These are phyloP conservation scores for Sisymbrium irio DNA, from an alignment of 345 rosid genomes.

Conservation along the genomic window DNA sequence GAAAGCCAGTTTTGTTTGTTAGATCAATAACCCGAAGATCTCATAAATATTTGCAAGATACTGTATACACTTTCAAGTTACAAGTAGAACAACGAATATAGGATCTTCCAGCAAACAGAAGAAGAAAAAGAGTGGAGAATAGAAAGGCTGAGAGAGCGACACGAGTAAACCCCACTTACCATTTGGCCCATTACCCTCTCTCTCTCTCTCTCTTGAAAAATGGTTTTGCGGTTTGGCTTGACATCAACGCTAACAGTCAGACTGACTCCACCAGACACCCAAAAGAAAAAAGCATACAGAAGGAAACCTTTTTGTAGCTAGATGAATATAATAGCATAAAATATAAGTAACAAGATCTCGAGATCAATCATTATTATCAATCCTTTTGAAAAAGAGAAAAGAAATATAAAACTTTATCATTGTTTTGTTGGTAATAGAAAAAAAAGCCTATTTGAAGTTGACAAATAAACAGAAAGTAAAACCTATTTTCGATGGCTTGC, in stretches of 20 bases:
- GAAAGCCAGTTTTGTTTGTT: background rate
- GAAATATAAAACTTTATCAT: background rate
- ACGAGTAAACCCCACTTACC: conserved; percentile 73
- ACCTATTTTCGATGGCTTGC: conserved; percentile 36
- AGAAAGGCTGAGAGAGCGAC: conserved; percentile 68
- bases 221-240: conserved; percentile 76
- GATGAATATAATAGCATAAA: conserved; percentile 6
- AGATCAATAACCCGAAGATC: background rate
- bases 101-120: conserved; percentile 8
- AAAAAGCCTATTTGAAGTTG: conserved; percentile 5
- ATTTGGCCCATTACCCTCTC: conserved; percentile 32
- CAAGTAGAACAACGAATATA: conserved; percentile 3
- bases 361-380: conserved; percentile 36
- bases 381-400: conserved; percentile 39
- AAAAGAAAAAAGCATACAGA: conserved; percentile 12
- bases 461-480: conserved; percentile 8
- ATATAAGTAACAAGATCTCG: conserved; percentile 38
- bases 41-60: background rate
- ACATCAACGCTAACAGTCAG: conserved; percentile 87
- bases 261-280: conserved; percentile 41
- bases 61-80: background rate
- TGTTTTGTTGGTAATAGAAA: background rate
- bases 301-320: background rate
- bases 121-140: conserved; percentile 21
- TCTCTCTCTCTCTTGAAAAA: background rate